Evolutionary conservation across 2,329 filamentous ascomycete genomes (phyloP).

Genomic region (Exutisphaerella laricina): DNA sequence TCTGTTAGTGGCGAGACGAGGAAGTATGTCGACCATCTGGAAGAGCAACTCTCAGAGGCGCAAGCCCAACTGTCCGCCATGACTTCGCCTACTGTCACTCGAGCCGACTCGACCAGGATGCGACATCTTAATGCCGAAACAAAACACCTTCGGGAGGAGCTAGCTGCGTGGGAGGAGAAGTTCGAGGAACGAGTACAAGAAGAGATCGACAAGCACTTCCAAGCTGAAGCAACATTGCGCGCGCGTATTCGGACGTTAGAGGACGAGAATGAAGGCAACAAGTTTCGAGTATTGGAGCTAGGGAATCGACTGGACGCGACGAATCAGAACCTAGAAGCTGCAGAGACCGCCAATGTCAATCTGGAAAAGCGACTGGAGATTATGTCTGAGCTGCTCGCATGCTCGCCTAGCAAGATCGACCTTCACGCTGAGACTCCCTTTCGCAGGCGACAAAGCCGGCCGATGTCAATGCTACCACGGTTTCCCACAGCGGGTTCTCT

Average conservation of each 20-base stretch:
- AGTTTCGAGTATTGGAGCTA: slow-evolving; percentile 31
- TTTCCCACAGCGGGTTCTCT: slow-evolving; percentile 32
- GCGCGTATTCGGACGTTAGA: slow-evolving; percentile 28
- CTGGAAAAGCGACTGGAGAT: slow-evolving; percentile 37
- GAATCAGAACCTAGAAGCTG: slow-evolving; percentile 29
- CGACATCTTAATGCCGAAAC: slow-evolving; percentile 34
- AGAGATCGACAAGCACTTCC: slow-evolving; percentile 27
- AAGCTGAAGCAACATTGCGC: slow-evolving; percentile 28
- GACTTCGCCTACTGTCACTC: slow-evolving; percentile 37
- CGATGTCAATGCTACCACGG: slow-evolving; percentile 30
- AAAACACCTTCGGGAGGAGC: slow-evolving; percentile 31
- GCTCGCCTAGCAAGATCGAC: slow-evolving; percentile 35
- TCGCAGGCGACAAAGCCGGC: slow-evolving; percentile 26
- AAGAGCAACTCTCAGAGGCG: slow-evolving; percentile 40
- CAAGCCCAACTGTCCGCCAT: slow-evolving; percentile 37
- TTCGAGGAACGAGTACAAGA: slow-evolving; percentile 35
- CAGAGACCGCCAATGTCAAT: slow-evolving; percentile 34
- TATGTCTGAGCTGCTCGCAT: slow-evolving; percentile 34
- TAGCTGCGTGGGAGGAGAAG: slow-evolving; percentile 35
- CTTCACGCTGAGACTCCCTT: slow-evolving; percentile 28
- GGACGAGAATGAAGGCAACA: slow-evolving; percentile 26
- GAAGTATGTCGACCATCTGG: slow-evolving; percentile 47
- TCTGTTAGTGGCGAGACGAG: slow-evolving; percentile 39
- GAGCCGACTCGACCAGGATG: slow-evolving; percentile 35
- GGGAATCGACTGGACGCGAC: slow-evolving; percentile 31